phyloP scores from a whole-genome alignment of 306 rosid genomes.

The Pachyrhizus erosus region DNA sequence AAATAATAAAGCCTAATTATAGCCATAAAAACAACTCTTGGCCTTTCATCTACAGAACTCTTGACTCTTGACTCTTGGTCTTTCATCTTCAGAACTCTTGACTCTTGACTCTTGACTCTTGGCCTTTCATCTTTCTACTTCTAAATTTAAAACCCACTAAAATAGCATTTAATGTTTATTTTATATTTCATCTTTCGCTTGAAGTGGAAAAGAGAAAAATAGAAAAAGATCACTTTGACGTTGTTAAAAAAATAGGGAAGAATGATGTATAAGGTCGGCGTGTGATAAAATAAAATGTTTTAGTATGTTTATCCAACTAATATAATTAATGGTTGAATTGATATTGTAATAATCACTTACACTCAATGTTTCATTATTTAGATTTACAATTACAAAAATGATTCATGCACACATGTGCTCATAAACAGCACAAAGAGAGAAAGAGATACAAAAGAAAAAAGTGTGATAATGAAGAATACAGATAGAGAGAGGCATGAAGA shows the following conservation, averaged over 20 bases:
- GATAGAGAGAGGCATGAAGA: too few species aligned
- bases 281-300: neutral
- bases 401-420: neutral
- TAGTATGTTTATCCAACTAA: neutral
- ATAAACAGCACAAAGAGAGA: neutral
- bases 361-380: neutral
- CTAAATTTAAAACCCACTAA: too few species aligned
- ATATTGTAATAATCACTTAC: neutral
- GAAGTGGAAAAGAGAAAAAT: neutral
- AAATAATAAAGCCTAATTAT: too few species aligned
- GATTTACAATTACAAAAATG: neutral
- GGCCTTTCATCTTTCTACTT: too few species aligned
- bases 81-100: too few species aligned
- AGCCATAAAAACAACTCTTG: too few species aligned
- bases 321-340: neutral
- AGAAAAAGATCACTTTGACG: neutral
- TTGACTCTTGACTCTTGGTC: too few species aligned
- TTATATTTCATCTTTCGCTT: conserved; percentile 7
- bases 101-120: too few species aligned
- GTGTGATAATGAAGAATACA: neutral
- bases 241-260: neutral
- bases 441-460: neutral
- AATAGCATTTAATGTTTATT: too few species aligned
- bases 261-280: neutral
- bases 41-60: too few species aligned